Conservation (phyloP, 768 basidiomycete species). For the Suillus sp. region DNA sequence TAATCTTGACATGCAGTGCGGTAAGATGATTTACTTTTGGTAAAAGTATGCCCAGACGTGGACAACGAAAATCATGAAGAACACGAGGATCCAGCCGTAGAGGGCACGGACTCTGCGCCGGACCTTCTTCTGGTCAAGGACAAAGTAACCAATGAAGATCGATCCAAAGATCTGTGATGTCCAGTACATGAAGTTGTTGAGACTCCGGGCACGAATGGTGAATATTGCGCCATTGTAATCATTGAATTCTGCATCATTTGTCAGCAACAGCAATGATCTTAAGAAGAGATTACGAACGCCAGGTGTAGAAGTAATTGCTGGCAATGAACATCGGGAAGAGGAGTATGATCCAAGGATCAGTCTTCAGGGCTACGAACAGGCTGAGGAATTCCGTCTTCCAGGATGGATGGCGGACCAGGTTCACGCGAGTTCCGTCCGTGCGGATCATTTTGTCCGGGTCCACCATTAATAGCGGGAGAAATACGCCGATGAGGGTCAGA, state of each 20-base stretch:
- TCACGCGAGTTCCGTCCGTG: constrained; percentile 73
- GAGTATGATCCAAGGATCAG: constrained; percentile 71
- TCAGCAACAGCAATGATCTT: constrained; percentile 1
- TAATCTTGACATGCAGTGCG: neutral
- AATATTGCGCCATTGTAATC: constrained; percentile 78
- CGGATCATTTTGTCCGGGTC: constrained; percentile 75
- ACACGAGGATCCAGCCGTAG: constrained; percentile 64
- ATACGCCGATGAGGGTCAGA: constrained; percentile 67
- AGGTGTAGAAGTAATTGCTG: constrained; percentile 84
- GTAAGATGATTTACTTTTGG: constrained; percentile 52
- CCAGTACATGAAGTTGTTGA: constrained; percentile 86
- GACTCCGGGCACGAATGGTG: constrained; percentile 72
- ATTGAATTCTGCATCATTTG: constrained; percentile 63
- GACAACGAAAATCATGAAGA: constrained; percentile 65
- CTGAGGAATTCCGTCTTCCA: constrained; percentile 76
- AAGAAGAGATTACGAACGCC: constrained; percentile 54
- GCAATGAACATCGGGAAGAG: constrained; percentile 87
- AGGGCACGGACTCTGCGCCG: constrained; percentile 72
- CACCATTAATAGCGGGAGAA: constrained; percentile 67
- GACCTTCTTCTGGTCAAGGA: constrained; percentile 62
- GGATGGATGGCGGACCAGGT: constrained; percentile 60
- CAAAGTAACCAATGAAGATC: constrained; percentile 59
- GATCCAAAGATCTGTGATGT: constrained; percentile 76
- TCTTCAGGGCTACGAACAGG: constrained; percentile 65
- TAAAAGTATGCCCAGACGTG: constrained; percentile 82